phyloP scores from a whole-genome alignment of 352 stramenopile species.

The Aphanomyces cochlioides region DNA sequence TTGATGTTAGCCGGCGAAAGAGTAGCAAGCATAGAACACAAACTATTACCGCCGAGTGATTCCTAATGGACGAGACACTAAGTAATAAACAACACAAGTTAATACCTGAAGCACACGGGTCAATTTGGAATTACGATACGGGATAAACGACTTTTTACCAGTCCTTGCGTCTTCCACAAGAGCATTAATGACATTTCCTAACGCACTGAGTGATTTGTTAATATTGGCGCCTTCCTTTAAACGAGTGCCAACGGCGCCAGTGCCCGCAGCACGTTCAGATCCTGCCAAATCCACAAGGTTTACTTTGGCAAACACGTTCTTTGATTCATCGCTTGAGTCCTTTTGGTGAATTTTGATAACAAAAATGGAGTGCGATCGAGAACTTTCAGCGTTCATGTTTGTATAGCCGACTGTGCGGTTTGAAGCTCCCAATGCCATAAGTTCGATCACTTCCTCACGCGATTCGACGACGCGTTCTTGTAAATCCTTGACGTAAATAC shows the following conservation, averaged over 20 bases:
- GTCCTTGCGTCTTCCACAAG: constrained; percentile 78
- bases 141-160: constrained; percentile 88
- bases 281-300: constrained; percentile 94
- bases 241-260: constrained; percentile 82
- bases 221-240: constrained; percentile 93
- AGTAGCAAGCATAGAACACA: constrained; percentile 95
- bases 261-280: constrained; percentile 88
- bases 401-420: constrained; percentile 80
- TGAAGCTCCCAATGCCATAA: constrained; percentile 66
- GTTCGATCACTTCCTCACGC: constrained; percentile 77
- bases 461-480: constrained; percentile 85
- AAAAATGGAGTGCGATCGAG: constrained; percentile 93
- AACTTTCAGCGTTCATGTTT: constrained; percentile 92
- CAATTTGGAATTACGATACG: constrained; percentile 93
- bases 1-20: constrained; percentile 94
- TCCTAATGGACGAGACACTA: constrained; percentile 39
- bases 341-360: constrained; percentile 95
- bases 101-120: constrained; percentile 83
- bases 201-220: constrained; percentile 90
- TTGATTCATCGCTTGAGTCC: constrained; percentile 71
- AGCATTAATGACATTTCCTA: constrained; percentile 93
- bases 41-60: constrained; percentile 89
- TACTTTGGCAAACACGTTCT: constrained; percentile 90
- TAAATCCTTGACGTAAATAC: constrained; percentile 92
- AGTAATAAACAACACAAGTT: background rate